Conservation (phyloP, 2,329 filamentous ascomycete species). For the Incumbomyces lentus region DNA sequence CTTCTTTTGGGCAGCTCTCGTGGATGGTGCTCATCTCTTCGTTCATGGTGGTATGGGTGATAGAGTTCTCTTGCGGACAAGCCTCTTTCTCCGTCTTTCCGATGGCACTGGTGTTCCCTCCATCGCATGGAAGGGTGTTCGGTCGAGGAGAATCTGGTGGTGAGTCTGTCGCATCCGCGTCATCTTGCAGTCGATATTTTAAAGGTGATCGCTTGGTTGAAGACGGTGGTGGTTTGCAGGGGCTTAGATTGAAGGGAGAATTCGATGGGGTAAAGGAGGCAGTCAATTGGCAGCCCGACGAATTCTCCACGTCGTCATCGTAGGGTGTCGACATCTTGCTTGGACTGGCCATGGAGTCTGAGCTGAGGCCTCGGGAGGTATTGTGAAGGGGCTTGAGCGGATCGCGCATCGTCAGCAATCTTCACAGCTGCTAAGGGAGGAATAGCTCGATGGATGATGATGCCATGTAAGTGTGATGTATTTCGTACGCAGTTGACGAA, state of each 20-base stretch:
- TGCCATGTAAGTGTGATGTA: too few relatives aligned
- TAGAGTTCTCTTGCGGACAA: constrained; percentile 31
- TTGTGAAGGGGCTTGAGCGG: not conserved
- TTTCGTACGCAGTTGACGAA: too few relatives aligned
- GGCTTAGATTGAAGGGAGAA: constrained; percentile 8
- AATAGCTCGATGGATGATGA: too few relatives aligned
- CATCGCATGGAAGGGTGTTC: constrained; percentile 22
- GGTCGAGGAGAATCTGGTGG: constrained; percentile 20
- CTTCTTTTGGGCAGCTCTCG: not conserved
- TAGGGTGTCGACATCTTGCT: not conserved
- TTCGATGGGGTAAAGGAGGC: not conserved
- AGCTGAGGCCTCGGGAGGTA: not conserved
- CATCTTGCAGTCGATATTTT: constrained; percentile 19
- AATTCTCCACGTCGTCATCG: constrained; percentile 4
- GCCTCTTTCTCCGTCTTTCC: constrained; percentile 27
- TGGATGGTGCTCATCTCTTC: constrained; percentile 10
- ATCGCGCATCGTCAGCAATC: not conserved
- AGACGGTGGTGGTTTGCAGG: constrained; percentile 12
- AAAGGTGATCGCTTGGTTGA: constrained; percentile 16
- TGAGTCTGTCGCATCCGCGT: constrained; percentile 12
- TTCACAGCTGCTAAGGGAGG: too few relatives aligned
- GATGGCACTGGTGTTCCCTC: constrained; percentile 20
- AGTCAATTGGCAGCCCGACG: not conserved
- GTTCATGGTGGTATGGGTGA: constrained; percentile 17
- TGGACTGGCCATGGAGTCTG: constrained; percentile 2